These are phyloP conservation scores for Pyronema omphalodes DNA, from an alignment of 495 filamentous ascomycete genomes.

Conservation along the genomic window DNA sequence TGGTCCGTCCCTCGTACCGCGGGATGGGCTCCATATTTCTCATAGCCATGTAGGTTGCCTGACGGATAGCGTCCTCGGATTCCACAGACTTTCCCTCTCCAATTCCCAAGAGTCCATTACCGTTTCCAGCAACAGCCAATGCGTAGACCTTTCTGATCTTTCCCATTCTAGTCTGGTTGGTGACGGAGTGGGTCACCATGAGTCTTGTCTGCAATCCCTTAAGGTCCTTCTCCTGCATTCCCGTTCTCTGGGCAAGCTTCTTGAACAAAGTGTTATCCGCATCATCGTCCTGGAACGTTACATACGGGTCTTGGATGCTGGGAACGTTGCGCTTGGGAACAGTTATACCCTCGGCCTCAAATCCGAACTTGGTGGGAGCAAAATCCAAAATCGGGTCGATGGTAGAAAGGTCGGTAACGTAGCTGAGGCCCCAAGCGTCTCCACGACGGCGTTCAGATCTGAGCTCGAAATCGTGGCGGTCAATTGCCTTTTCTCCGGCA, in stretches of 20 bases:
- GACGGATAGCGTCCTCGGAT: slow-evolving; percentile 36
- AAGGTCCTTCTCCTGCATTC: slow-evolving; percentile 42
- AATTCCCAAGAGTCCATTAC: slow-evolving; percentile 65
- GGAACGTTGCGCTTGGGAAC: slow-evolving; percentile 25
- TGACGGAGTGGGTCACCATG: slow-evolving; percentile 51
- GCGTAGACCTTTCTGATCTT: slow-evolving; percentile 59
- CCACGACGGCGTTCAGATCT: slow-evolving; percentile 46
- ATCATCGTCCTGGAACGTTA: slow-evolving; percentile 19
- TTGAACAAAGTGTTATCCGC: slow-evolving; percentile 29
- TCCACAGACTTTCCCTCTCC: slow-evolving; percentile 80
- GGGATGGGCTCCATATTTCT: slow-evolving; percentile 71
- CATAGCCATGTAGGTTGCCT: slow-evolving; percentile 60
- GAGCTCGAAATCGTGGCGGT: slow-evolving; percentile 49
- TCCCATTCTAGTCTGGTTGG: slow-evolving; percentile 90
- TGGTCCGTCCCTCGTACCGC: slow-evolving; percentile 79
- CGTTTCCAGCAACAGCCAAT: slow-evolving; percentile 65
- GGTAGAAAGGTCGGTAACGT: slow-evolving; percentile 70
- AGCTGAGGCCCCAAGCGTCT: slow-evolving; percentile 54
- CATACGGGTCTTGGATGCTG: slow-evolving; percentile 23
- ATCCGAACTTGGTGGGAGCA: slow-evolving; percentile 28
- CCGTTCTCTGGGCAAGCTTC: slow-evolving; percentile 35
- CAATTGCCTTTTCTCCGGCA: slow-evolving; percentile 68
- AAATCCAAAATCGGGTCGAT: slow-evolving; percentile 61
- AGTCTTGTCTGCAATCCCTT: slow-evolving; percentile 37
- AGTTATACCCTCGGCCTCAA: slow-evolving; percentile 15